phyloP scores from a whole-genome alignment of 192 early-diverging fungal species.

The Phlyctochytrium bullatum region DNA sequence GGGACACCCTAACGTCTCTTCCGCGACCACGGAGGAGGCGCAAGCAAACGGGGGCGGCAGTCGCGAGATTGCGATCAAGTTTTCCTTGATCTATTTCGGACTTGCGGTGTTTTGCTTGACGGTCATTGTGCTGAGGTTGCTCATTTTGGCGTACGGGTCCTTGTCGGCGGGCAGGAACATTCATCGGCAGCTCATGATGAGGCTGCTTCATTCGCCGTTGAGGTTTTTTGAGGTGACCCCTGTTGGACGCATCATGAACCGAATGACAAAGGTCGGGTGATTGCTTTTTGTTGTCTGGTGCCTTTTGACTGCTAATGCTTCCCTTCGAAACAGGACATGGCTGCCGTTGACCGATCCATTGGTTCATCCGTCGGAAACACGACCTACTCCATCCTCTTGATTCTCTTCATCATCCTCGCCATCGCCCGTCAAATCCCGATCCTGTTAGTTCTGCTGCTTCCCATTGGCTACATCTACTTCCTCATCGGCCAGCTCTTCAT shows the following conservation, averaged over 20 bases:
- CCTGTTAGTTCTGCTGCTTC: neutral
- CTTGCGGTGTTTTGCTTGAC: neutral
- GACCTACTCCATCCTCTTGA: neutral
- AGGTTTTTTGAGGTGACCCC: slow-evolving; percentile 60
- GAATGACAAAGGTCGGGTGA: slow-evolving; percentile 71
- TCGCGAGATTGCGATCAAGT: neutral
- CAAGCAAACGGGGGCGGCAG: too few species aligned
- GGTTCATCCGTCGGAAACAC: neutral
- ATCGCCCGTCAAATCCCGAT: neutral
- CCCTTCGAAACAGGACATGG: too few species aligned
- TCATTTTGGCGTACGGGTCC: slow-evolving; percentile 22
- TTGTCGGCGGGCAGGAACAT: slow-evolving; percentile 51
- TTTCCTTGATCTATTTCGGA: neutral
- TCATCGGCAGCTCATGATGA: slow-evolving; percentile 61
- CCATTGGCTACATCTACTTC: slow-evolving; percentile 19
- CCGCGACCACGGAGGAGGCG: too few species aligned
- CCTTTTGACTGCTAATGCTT: too few species aligned
- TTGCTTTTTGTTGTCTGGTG: too few species aligned
- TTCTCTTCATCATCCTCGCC: neutral
- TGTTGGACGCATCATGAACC: slow-evolving; percentile 58
- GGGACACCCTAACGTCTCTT: too few species aligned
- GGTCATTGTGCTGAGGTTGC: slow-evolving; percentile 9
- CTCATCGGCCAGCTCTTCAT: slow-evolving; percentile 20
- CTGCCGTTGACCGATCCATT: slow-evolving; percentile 44
- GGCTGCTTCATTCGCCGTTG: slow-evolving; percentile 67